Conservation (phyloP, 257 asterid species). For the Solanum rostratum region DNA sequence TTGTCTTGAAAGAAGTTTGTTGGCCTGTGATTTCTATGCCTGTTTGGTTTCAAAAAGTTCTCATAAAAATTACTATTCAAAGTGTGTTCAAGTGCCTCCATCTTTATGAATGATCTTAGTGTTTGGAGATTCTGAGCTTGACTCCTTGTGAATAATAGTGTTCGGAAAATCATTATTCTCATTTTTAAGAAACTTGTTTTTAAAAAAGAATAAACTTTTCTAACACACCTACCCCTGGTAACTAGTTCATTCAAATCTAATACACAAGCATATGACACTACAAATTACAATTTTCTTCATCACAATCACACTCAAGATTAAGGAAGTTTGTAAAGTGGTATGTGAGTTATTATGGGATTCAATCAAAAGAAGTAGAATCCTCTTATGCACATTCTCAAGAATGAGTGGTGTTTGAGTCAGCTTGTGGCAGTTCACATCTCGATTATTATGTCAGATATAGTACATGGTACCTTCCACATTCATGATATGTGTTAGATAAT, state of each 20-base stretch:
- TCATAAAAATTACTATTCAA: neutral
- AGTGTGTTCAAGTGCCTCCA: too few relatives aligned
- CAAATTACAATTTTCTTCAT: neutral
- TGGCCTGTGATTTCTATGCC: neutral
- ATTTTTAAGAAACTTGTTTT: neutral
- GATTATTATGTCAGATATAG: neutral
- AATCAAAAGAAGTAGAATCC: conserved; percentile 36
- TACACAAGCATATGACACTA: too few relatives aligned
- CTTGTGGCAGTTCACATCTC: rapidly evolving
- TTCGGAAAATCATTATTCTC: neutral
- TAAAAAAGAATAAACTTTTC: rapidly evolving
- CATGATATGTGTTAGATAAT: neutral
- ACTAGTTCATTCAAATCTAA: too few relatives aligned
- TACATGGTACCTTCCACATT: neutral
- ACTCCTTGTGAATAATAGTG: too few relatives aligned
- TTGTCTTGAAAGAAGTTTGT: neutral
- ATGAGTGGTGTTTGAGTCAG: neutral
- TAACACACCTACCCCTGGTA: neutral
- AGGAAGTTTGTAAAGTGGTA: conserved; percentile 93
- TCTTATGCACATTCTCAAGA: conserved; percentile 21
- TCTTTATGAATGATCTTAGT: too few relatives aligned
- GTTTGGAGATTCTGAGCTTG: too few relatives aligned
- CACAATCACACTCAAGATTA: conserved; percentile 18
- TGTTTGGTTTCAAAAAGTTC: neutral
- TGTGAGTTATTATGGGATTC: conserved; percentile 67